These are phyloP conservation scores for Fusarium liriodendri DNA, from an alignment of 2,329 filamentous ascomycete species.

Conservation along the genomic window DNA sequence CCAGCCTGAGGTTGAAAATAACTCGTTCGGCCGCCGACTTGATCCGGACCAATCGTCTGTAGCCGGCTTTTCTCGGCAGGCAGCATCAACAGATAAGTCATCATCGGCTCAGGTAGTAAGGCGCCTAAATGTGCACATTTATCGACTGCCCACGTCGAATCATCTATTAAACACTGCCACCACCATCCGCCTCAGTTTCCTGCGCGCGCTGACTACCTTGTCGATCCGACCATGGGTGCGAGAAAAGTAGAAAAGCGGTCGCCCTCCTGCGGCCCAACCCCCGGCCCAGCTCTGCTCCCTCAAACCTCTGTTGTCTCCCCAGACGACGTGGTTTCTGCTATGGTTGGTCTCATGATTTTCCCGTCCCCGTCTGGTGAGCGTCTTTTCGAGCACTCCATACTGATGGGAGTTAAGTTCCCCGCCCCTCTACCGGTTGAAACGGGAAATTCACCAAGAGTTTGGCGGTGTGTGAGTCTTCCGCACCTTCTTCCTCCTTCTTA, in stretches of 20 bases:
- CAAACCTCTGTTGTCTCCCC: background rate
- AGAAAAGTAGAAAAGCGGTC: background rate
- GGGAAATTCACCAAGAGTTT: rapidly evolving
- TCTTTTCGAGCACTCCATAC: background rate
- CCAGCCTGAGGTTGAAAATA: background rate
- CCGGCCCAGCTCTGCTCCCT: background rate
- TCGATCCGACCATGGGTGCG: background rate
- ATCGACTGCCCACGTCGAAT: background rate
- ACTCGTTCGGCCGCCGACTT: background rate
- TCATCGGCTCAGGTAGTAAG: background rate
- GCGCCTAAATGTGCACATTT: constrained; percentile 3
- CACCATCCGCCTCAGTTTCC: background rate
- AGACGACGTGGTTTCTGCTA: background rate
- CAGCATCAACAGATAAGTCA: background rate
- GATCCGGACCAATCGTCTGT: background rate
- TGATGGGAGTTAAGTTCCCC: background rate
- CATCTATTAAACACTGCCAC: constrained; percentile 1
- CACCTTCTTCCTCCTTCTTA: rapidly evolving
- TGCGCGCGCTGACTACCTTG: rapidly evolving
- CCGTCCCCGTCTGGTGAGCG: no score
- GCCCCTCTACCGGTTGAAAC: rapidly evolving
- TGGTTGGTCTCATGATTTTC: background rate
- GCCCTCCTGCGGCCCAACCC: background rate
- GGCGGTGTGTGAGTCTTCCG: background rate
- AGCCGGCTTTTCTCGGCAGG: background rate